Base-by-base conservation (phyloP, 495 filamentous ascomycete species). In the Xylaria nigripes region DNA sequence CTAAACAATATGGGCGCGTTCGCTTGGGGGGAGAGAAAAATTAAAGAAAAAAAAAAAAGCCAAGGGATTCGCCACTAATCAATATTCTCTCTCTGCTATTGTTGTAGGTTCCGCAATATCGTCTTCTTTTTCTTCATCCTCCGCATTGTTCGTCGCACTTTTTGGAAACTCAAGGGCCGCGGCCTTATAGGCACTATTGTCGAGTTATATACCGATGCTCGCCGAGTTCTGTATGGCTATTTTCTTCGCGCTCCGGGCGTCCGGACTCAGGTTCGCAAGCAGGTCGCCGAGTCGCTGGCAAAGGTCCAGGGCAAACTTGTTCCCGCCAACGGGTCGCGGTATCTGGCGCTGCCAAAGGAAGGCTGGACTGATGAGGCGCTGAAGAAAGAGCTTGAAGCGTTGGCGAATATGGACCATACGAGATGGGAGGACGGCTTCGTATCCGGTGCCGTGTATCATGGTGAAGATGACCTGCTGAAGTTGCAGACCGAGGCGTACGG, bases 341-440 rank as follows among this genome's bases (percentile, higher is more conserved):
- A 92, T 64, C 68, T 90, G 43, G 78, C 78, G 1, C 74, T 99
- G 19, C 93, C 93, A 7, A 86, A 86, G 64, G 84, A 95, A 61
- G 90, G 90, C 57, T 91, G 89, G 89, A 78, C 80, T 0, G 75
- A 85, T 24, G 88, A 94, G 12, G 83, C 84, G 61, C 76, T 97
- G 16, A 79, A 81, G 56, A 83, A 82, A 45, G 92, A 96, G 72
- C 79, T 98, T 57, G 80, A 83, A 41, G 81, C 83, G 60, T 73
- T 97, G 56, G 82, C 80, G 25, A 81, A 78, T 32, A 86, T 99
- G 88, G 85, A 96, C 55, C 93, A 96, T 72, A 93, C 90, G 8
- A 79, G 85, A 56, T 99, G 93, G 93, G 93, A 99, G 71, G 90
- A 96, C 71, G 93, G 93, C 19, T 81, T 80, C 45, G 93, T 99